Evolutionary conservation across 257 asterid species (phyloP), one percentile per base, ranked within the genome.

Genomic region (Jacaranda copaia): DNA sequence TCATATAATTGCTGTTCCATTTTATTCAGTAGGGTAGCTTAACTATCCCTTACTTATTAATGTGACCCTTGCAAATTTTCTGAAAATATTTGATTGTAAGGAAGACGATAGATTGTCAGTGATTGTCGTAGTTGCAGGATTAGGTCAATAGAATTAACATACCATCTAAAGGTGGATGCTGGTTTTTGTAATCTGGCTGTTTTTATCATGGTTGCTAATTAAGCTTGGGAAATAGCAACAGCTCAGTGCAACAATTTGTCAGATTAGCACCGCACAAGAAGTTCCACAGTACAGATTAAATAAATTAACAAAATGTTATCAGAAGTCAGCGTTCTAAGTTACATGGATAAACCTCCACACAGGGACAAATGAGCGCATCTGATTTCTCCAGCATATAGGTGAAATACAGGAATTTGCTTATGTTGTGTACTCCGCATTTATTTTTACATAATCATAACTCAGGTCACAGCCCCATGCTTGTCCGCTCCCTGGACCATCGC

Each of bases 381-480:
- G 1, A 3, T 51, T 38, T 39, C 32, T 5, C 2, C 5, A 32
- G 43, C 32, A 25, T 19, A 45, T 2, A 39, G 13, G 51, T 32
- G 13, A 19, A 3, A 25, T 25, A 25, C 32, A 65, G 19, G 25
- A 40, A 8, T 39, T 32, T 43, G 10, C 18, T 20, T 75, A 82
- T 45, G 82, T 82, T 75, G 99, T 91, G 85, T 93, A 93, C 80
- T 93, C 98, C 0, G 98, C 97, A 72, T 95, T 95, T 62, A 95
- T 93, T 81, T 93, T 95, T 73, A 93, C 97, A 73, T 95, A 95
- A 76, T 95, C 98, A 58, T 93, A 95, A 77, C 99, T 95, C 57
- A 93, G 86, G 72, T 95, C 99, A 53, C 98, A 90, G 38, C 99
- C 99, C 99, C 99, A 93, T 56, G 97, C 99, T 46, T 84, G 82